Conservation (phyloP, 192 early-diverging fungal genomes). For the Rhizophagus clarus region DNA sequence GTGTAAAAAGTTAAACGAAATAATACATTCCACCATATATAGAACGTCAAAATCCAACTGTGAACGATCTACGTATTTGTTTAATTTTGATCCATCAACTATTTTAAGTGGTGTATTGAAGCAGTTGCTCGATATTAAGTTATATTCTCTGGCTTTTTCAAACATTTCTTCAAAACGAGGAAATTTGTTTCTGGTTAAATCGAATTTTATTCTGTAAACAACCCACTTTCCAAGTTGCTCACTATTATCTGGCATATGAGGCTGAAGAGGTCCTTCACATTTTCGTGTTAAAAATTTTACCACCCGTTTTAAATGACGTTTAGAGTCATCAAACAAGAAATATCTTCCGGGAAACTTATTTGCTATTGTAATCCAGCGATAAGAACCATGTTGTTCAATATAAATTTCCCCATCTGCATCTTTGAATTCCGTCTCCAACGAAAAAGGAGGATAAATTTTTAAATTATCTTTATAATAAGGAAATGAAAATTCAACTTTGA, state of each 20-base stretch:
- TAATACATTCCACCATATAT: slow-evolving; percentile 49
- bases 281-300: slow-evolving; percentile 25
- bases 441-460: too few species aligned
- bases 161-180: slow-evolving; percentile 14
- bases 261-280: slow-evolving; percentile 28
- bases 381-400: slow-evolving; percentile 25
- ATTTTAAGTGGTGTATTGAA: not conserved
- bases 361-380: slow-evolving; percentile 37
- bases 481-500: too few species aligned
- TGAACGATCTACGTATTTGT: slow-evolving; percentile 28
- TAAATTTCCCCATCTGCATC: slow-evolving; percentile 30
- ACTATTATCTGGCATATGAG: slow-evolving; percentile 24
- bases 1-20: slow-evolving; percentile 42
- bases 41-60: slow-evolving; percentile 42
- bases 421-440: slow-evolving; percentile 43
- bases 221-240: slow-evolving; percentile 39
- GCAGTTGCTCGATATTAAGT: slow-evolving; percentile 28
- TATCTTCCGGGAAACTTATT: slow-evolving; percentile 42
- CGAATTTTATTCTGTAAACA: slow-evolving; percentile 40
- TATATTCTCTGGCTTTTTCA: slow-evolving; percentile 39
- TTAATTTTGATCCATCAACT: not conserved
- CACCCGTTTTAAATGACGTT: slow-evolving; percentile 33
- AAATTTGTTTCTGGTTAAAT: not conserved
- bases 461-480: too few species aligned
- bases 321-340: slow-evolving; percentile 26